Percentiles rank a stretch among this genome's conserved stretches.
Conservation (phyloP, 2,329 filamentous ascomycete species). For the Penicillium capsulatum region DNA sequence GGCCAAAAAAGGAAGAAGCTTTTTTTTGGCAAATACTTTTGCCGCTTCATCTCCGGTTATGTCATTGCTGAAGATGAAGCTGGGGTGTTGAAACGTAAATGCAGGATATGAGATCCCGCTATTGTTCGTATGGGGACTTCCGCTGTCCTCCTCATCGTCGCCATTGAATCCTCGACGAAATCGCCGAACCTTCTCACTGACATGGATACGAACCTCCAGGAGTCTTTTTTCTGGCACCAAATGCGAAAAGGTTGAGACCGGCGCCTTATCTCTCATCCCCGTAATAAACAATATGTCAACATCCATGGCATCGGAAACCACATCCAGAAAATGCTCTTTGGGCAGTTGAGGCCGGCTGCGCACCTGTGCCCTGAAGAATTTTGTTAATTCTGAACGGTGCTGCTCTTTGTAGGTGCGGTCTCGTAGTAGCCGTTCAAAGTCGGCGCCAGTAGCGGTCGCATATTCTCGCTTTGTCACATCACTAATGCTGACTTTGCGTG, state of each 20-base stretch:
- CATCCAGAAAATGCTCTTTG: conserved; percentile 50
- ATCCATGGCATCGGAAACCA: conserved; percentile 42
- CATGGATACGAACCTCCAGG: conserved; percentile 52
- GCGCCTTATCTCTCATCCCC: conserved; percentile 59
- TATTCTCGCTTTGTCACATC: conserved; percentile 57
- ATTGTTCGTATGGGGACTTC: not conserved
- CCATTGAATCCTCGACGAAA: conserved; percentile 6
- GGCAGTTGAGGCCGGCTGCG: conserved; percentile 44
- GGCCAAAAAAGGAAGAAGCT: conserved; percentile 47
- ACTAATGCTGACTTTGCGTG: conserved; percentile 54
- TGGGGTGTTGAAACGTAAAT: conserved; percentile 36
- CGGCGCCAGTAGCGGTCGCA: conserved; percentile 47
- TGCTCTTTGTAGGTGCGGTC: conserved; percentile 61
- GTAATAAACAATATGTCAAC: conserved; percentile 59
- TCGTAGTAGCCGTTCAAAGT: conserved; percentile 46
- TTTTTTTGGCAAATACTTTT: conserved; percentile 40
- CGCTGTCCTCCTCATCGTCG: not conserved
- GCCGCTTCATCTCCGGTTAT: conserved; percentile 38
- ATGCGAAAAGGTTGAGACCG: conserved; percentile 52
- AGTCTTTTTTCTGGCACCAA: conserved; percentile 52
- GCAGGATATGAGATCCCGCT: conserved; percentile 6
- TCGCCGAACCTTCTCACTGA: conserved; percentile 36
- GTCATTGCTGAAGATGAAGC: conserved; percentile 52
- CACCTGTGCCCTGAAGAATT: conserved; percentile 50
- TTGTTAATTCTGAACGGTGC: conserved; percentile 51